Percentiles rank a stretch among this genome's conserved stretches.
Conservation (phyloP, 139 green algal genomes). For the Tetraselmis striata region DNA sequence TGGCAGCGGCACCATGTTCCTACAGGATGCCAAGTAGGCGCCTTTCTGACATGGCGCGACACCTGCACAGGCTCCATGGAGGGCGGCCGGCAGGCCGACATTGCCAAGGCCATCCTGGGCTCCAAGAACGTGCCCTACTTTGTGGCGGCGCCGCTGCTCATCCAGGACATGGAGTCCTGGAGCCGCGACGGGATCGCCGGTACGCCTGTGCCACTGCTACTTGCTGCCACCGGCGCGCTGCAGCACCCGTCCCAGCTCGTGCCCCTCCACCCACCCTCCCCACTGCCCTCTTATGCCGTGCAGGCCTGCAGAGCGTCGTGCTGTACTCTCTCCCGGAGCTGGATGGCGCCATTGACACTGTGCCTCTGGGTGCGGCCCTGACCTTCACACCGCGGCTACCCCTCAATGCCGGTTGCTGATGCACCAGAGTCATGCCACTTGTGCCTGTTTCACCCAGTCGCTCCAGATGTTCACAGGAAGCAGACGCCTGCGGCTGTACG, state of each 20-base stretch:
- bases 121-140: constrained; percentile 94
- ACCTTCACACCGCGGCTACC: too few species aligned
- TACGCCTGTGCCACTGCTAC: constrained; percentile 3
- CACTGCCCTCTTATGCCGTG: constrained; percentile 17
- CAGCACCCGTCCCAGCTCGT: too few species aligned
- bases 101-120: constrained; percentile 81
- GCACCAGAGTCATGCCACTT: too few species aligned
- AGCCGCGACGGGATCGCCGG: constrained; percentile 49
- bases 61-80: constrained; percentile 88
- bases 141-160: constrained; percentile 88
- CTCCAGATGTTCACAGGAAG: too few species aligned
- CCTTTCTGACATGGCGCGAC: too few species aligned
- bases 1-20: too few species aligned
- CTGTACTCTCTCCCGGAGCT: constrained; percentile 95
- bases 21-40: too few species aligned
- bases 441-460: too few species aligned
- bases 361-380: constrained; percentile 36
- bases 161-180: constrained; percentile 87
- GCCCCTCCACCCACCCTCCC: too few species aligned
- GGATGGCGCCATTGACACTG: constrained; percentile 91
- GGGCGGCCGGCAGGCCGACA: constrained; percentile 76
- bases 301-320: constrained; percentile 89
- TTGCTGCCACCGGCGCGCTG: too few species aligned
- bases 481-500: too few species aligned
- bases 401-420: too few species aligned